A percentile compares a stretch with the other conserved stretches of the same genome.
These are phyloP conservation scores for Huntiella moniliformis DNA, from an alignment of 2,329 filamentous ascomycete genomes.

Conservation along the genomic window DNA sequence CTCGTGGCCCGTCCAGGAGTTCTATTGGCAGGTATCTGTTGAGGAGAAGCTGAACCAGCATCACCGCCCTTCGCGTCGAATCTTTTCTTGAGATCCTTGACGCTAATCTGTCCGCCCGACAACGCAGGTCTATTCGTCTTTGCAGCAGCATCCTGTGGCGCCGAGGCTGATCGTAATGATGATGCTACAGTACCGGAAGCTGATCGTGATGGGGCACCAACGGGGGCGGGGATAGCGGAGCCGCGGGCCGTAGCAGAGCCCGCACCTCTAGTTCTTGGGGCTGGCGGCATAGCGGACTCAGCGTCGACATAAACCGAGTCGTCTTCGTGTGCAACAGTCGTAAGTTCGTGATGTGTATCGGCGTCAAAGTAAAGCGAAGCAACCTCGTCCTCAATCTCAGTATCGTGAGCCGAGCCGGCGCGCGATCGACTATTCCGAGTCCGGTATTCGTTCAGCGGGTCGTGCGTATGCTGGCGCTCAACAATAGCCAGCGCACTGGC, in stretches of 20 bases:
- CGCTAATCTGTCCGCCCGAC: constrained; percentile 26
- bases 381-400: constrained; percentile 6
- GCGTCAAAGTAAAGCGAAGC: constrained; percentile 4
- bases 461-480: too few species aligned
- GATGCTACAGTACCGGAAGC: background rate
- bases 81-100: constrained; percentile 61
- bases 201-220: constrained; percentile 1
- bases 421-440: background rate
- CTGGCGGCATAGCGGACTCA: constrained; percentile 1
- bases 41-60: constrained; percentile 5
- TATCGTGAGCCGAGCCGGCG: background rate
- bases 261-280: background rate
- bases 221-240: constrained; percentile 8
- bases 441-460: background rate
- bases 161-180: constrained; percentile 8
- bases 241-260: constrained; percentile 4
- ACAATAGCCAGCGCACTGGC: background rate
- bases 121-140: background rate
- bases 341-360: background rate
- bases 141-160: constrained; percentile 8
- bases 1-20: constrained; percentile 5
- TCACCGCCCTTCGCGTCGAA: constrained; percentile 45
- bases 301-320: background rate
- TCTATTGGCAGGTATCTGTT: background rate
- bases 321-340: background rate